phyloP scores from a whole-genome alignment of 257 asterid genomes.

The Scutellaria barbata region DNA sequence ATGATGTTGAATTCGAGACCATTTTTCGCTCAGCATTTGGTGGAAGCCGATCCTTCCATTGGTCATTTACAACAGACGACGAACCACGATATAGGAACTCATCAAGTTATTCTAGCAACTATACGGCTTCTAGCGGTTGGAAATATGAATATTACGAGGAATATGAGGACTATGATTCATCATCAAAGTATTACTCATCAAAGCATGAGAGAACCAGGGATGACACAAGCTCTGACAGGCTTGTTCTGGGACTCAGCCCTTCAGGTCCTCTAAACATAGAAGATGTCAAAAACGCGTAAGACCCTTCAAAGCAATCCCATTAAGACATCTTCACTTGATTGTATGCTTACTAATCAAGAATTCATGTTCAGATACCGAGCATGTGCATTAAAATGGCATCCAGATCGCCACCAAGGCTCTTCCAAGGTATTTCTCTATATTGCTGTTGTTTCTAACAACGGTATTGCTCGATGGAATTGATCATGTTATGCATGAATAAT shows the following conservation, averaged over 20 bases:
- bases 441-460: no score
- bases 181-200: slow-evolving; percentile 50
- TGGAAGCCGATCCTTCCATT: slow-evolving; percentile 50
- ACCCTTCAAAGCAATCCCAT: slow-evolving; percentile 17
- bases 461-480: not conserved
- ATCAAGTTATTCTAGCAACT: slow-evolving; percentile 51
- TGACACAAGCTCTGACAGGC: slow-evolving; percentile 60
- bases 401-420: slow-evolving; percentile 96
- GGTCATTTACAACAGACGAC: slow-evolving; percentile 59
- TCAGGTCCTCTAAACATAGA: slow-evolving; percentile 81
- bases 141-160: slow-evolving; percentile 52
- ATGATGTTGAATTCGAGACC: slow-evolving; percentile 57
- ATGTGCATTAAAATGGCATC: slow-evolving; percentile 98
- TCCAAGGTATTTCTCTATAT: slow-evolving; percentile 62
- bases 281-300: slow-evolving; percentile 90
- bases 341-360: slow-evolving; percentile 5
- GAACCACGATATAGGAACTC: slow-evolving; percentile 59
- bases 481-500: not conserved
- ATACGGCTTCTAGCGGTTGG: slow-evolving; percentile 42
- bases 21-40: slow-evolving; percentile 65
- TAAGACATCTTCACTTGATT: not conserved
- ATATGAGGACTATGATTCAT: slow-evolving; percentile 62
- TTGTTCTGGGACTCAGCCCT: slow-evolving; percentile 73
- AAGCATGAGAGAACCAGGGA: slow-evolving; percentile 40
- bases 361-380: slow-evolving; percentile 69